These are phyloP conservation scores for Saccharomyces kudriavzevii DNA, from an alignment of 805 yeast genomes.

Conservation along the genomic window DNA sequence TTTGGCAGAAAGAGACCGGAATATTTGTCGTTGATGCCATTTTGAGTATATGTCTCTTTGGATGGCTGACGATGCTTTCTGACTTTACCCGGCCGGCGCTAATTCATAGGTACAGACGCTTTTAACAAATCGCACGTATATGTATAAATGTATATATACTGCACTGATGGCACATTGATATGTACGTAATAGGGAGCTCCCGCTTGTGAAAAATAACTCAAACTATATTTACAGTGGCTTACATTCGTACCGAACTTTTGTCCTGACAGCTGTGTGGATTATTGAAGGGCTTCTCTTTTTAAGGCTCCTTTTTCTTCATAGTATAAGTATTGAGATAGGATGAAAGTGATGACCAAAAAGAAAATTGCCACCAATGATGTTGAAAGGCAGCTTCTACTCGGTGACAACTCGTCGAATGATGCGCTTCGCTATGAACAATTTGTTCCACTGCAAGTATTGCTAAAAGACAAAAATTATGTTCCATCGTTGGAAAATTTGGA, in stretches of 20 bases:
- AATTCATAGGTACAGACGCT: background rate
- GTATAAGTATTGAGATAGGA: background rate
- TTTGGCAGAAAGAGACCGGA: slow-evolving; percentile 2
- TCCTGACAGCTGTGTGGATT: background rate
- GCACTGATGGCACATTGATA: no score
- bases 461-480: background rate
- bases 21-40: background rate
- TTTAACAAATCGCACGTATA: background rate
- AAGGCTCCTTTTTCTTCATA: background rate
- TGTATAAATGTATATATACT: background rate
- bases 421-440: background rate
- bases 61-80: background rate
- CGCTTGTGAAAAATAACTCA: background rate
- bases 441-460: background rate
- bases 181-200: background rate
- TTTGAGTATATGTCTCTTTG: background rate
- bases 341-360: background rate
- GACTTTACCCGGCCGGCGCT: background rate
- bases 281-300: background rate
- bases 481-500: slow-evolving; percentile 5
- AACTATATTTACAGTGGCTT: background rate
- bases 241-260: background rate
- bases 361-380: background rate
- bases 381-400: background rate
- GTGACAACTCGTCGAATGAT: background rate